Conservation (phyloP, 75 land plant genomes). For the Picea glauca region DNA sequence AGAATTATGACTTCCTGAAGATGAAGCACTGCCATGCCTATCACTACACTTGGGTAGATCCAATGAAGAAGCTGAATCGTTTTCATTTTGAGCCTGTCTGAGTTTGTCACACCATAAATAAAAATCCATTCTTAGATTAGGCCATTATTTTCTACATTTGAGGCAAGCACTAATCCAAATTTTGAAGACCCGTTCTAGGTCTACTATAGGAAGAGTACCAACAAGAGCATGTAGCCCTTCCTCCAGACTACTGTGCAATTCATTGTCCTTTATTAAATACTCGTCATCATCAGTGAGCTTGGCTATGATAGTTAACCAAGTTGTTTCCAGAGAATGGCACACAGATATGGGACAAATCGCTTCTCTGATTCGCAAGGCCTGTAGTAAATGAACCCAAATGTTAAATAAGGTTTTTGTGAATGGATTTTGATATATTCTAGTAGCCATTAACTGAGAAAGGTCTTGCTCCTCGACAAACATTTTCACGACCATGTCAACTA, state of each 20-base stretch:
- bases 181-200: constrained; percentile 31
- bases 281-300: constrained; percentile 31
- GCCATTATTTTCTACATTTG: constrained; percentile 28
- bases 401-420: too few relatives aligned
- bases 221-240: constrained; percentile 30
- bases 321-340: constrained; percentile 22
- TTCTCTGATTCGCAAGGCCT: constrained; percentile 15
- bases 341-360: constrained; percentile 19
- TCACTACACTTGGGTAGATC: too few relatives aligned
- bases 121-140: constrained; percentile 37
- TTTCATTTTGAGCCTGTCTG: constrained; percentile 17
- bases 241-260: constrained; percentile 30
- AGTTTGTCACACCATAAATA: constrained; percentile 42
- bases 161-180: constrained; percentile 44
- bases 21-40: too few relatives aligned
- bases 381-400: too few relatives aligned
- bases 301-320: constrained; percentile 40
- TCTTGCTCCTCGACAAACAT: constrained; percentile 40
- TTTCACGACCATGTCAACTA: constrained; percentile 31
- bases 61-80: not conserved
- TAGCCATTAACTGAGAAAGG: not conserved
- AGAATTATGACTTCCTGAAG: too few relatives aligned
- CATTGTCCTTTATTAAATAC: constrained; percentile 15
- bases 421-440: too few relatives aligned
- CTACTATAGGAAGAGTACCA: constrained; percentile 30